Base-by-base conservation (phyloP, 306 rosid species). In the Sesbania bispinosa region DNA sequence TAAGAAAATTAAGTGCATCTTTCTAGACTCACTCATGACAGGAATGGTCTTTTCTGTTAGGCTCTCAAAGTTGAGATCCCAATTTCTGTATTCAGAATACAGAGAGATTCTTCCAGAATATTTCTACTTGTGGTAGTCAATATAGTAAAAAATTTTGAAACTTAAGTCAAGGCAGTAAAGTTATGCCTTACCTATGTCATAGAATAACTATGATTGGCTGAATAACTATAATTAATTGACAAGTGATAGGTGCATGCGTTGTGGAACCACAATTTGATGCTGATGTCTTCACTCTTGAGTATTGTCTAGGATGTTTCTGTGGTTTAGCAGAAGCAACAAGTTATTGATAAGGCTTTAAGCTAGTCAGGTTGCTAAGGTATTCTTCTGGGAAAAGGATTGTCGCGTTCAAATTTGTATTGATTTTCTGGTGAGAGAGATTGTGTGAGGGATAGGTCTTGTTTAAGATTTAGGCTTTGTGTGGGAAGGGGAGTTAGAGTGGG, bases 371-470 rank as follows among this genome's bases (percentile, higher is more conserved):
- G 15, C 13, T 27, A 36, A 19, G 33, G 24, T 42, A 30, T 26
- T 58, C 38, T 50, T 42, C 0, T 41, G 19, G 50, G 48, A 50
- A 53, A 67, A 60, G 41, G 29, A 48, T 57, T 36, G 23, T 45
- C 33, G 15, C 24, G 52, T 16, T 24, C 10, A 45, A 67, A 7
- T 45, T 47, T 47, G 68, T 48, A 10, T 57, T 55, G 74, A 66
- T 67, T 55, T 76, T 57, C 23, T 27, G 14, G n/a, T n/a, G n/a
- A n/a, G n/a, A 16, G 75, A 67, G 54, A 15, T 47, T 67, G 43
- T 10, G 20, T 76, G 41, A 45, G 55, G 58, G 16, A 76, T 58
- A 10, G 35, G 43, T 30, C 10, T 20, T 20, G 7, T 43, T 26
- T 71, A 55, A 14, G 50, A 53, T 69, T 55, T 16, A 35, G n/a